A percentile compares a stretch with the other conserved stretches of the same genome.
Conservation (phyloP, 2,329 filamentous ascomycete species). For the Trichocomaceae sp. region DNA sequence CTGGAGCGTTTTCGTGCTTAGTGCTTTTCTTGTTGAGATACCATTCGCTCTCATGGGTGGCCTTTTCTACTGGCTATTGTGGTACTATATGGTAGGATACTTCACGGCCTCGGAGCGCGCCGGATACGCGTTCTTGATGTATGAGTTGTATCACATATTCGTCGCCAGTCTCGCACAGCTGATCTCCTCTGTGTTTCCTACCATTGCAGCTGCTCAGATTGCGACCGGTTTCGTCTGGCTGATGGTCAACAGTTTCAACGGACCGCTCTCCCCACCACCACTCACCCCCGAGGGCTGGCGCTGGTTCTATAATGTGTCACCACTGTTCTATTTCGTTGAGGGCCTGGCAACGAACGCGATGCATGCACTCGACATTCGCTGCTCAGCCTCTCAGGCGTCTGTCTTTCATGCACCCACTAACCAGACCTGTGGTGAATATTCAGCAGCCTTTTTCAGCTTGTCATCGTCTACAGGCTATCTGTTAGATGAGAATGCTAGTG, state of each 20-base stretch:
- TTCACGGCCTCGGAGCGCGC: conserved; percentile 55
- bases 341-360: conserved; percentile 70
- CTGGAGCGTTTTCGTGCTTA: conserved; percentile 13
- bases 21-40: conserved; percentile 11
- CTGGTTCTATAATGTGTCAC: conserved; percentile 73
- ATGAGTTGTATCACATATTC: conserved; percentile 68
- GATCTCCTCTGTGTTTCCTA: conserved; percentile 65
- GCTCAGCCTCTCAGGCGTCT: conserved; percentile 55
- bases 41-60: conserved; percentile 56
- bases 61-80: conserved; percentile 66
- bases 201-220: conserved; percentile 66
- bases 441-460: conserved; percentile 53
- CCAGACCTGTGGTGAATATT: conserved; percentile 64
- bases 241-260: conserved; percentile 73
- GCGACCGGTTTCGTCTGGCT: conserved; percentile 75
- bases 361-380: conserved; percentile 55
- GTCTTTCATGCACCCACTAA: conserved; percentile 57
- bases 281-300: conserved; percentile 71
- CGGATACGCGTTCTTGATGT: conserved; percentile 76
- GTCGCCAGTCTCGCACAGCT: conserved; percentile 56
- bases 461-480: conserved; percentile 56
- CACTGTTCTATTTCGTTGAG: conserved; percentile 69
- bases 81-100: conserved; percentile 76
- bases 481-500: conserved; percentile 51
- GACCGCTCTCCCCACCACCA: conserved; percentile 68